Conservation (phyloP, 306 rosid species). For the Begonia masoniana region DNA sequence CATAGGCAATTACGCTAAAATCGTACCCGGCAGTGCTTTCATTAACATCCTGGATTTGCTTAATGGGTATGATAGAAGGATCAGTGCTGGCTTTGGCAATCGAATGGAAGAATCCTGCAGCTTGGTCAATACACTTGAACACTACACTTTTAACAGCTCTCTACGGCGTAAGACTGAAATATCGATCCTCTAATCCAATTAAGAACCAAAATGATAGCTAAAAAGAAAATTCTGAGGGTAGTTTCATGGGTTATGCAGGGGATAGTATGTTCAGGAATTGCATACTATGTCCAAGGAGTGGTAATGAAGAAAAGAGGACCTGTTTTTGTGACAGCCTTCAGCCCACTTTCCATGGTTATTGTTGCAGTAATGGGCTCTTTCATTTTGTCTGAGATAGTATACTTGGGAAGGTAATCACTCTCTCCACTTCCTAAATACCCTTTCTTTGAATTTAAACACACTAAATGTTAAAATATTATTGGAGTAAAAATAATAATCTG, state of each 20-base stretch:
- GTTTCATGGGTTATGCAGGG: constrained; percentile 22
- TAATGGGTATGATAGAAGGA: constrained; percentile 23
- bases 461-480: background rate
- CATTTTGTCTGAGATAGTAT: constrained; percentile 26
- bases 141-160: constrained; percentile 17
- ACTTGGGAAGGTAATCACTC: constrained; percentile 30
- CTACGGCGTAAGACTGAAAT: constrained; percentile 19
- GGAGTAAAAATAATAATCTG: too few species aligned
- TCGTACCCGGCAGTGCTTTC: constrained; percentile 39
- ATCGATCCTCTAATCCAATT: too few species aligned
- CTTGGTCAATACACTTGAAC: constrained; percentile 36
- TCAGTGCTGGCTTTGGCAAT: constrained; percentile 18
- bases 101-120: constrained; percentile 32
- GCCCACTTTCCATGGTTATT: constrained; percentile 34
- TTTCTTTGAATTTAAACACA: background rate
- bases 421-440: background rate
- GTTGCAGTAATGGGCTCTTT: constrained; percentile 38
- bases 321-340: constrained; percentile 34
- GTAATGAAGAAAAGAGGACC: constrained; percentile 44
- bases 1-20: constrained; percentile 34
- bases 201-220: too few species aligned
- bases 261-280: constrained; percentile 26
- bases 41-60: constrained; percentile 36
- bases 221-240: too few species aligned
- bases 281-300: constrained; percentile 30